Evolutionary conservation across 306 rosid species (phyloP), one percentile per base, ranked within the genome.

Genomic region (Rosa lucieae): DNA sequence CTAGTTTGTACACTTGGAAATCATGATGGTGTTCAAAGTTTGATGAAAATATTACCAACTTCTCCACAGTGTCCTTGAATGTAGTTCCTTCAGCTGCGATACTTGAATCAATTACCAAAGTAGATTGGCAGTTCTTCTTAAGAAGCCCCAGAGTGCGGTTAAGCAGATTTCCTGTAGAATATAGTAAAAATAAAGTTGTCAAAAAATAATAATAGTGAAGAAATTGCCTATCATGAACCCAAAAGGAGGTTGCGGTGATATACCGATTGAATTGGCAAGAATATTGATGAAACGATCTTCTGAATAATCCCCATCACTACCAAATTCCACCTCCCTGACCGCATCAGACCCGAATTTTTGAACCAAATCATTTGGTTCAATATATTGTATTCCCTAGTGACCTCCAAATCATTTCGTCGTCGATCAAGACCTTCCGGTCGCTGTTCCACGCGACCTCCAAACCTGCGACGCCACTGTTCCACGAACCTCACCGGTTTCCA

Each of bases 181-280:
- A 77, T 56, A 79, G 78, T 74, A 5, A 47, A 63, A 74, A 77
- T 61, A 70, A 59, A 72, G 61, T 78, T n/a, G 72, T 71, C 47
- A 72, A 20, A 61, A 21, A 47, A 71, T 23, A 73, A 7, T 32
- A 14, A 68, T 11, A 6, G 17, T 29, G 44, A 73, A 71, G 61
- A 73, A 58, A 63, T 67, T 46, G 63, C 21, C 12, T 35, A 52
- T 17, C n/a, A 74, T 81, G 67, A 29, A 65, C 35, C 53, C 9
- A 20, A 67, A 85, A 66, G 14, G 77, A 69, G 78, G 76, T 23
- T 76, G 69, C 61, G 63, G n/a, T 43, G 15, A 80, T 55, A 69
- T 91, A 95, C 98, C 99, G 61, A 95, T 83, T 32, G 98, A 91
- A 78, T 95, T 95, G 79, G 99, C 99, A 89, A 95, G 99, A 89